Conservation (phyloP, 768 basidiomycete species). For the Cyathus striatus region DNA sequence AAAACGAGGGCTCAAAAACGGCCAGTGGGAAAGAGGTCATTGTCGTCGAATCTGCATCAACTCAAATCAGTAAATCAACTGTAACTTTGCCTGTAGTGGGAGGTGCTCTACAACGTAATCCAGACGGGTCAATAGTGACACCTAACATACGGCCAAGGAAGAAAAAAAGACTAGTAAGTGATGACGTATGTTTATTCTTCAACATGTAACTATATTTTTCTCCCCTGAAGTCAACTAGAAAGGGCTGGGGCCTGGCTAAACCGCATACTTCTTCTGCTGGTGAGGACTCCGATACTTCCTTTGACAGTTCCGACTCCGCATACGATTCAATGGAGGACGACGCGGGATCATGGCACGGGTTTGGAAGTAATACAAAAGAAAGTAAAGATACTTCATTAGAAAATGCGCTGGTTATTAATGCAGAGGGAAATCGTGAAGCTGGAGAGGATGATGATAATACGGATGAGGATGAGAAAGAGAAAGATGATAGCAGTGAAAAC, state of each 20-base stretch:
- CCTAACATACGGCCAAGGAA: conserved; percentile 47
- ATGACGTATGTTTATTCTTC: neutral
- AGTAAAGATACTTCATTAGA: no score
- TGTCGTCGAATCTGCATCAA: conserved; percentile 3
- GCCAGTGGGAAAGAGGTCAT: conserved; percentile 11
- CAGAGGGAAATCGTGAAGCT: conserved; percentile 13
- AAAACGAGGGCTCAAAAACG: neutral
- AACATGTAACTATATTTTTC: no score
- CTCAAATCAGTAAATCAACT: conserved; percentile 11
- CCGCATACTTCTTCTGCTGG: conserved; percentile 15
- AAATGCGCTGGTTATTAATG: no score
- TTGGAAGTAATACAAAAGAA: no score
- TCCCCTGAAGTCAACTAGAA: no score
- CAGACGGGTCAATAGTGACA: conserved; percentile 52
- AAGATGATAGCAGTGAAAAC: conserved; percentile 13
- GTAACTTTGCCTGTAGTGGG: conserved; percentile 35
- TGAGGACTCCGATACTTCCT: conserved; percentile 58
- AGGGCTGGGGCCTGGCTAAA: conserved; percentile 43
- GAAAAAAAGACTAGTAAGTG: conserved; percentile 35
- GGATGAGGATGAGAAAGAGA: conserved; percentile 13
- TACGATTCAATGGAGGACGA: conserved; percentile 35
- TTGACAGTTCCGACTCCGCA: conserved; percentile 78
- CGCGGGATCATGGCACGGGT: no score
- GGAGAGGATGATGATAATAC: conserved; percentile 11
- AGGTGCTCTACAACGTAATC: conserved; percentile 59